phyloP scores from a whole-genome alignment of 768 basidiomycete species.

The Pulveroboletus sp. region DNA sequence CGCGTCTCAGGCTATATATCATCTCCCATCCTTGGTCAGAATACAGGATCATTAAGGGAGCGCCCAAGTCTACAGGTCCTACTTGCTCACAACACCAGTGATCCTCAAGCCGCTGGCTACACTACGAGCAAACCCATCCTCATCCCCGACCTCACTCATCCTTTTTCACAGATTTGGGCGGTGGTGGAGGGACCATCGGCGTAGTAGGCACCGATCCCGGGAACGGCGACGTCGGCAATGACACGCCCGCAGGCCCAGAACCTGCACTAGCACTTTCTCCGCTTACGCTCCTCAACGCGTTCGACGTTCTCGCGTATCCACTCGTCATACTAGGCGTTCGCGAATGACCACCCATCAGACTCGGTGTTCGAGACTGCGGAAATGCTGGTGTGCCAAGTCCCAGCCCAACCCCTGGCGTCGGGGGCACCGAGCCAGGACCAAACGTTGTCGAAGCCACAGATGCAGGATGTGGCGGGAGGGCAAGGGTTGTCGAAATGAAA shows the following conservation, averaged over 20 bases:
- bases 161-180: constrained; percentile 21
- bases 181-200: constrained; percentile 20
- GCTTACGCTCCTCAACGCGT: constrained; percentile 10
- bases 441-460: constrained; percentile 28
- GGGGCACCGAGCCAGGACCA: constrained; percentile 28
- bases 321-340: constrained; percentile 23
- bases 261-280: constrained; percentile 2
- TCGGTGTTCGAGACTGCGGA: constrained; percentile 15
- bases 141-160: constrained; percentile 18
- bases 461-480: not conserved
- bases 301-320: not conserved
- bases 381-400: constrained; percentile 26
- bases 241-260: constrained; percentile 5
- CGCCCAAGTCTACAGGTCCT: not conserved
- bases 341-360: constrained; percentile 12
- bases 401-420: constrained; percentile 27
- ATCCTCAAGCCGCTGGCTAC: not conserved
- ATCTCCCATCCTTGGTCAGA: not conserved
- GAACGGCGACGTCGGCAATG: constrained; percentile 22
- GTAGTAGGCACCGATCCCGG: constrained; percentile 13
- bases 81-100: not conserved
- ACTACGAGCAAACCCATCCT: not conserved
- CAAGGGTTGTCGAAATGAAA: constrained; percentile 18
- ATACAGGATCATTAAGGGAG: too few species aligned
- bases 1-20: not conserved